Conservation (phyloP, 345 rosid species). For the Pugionium dolabratum region DNA sequence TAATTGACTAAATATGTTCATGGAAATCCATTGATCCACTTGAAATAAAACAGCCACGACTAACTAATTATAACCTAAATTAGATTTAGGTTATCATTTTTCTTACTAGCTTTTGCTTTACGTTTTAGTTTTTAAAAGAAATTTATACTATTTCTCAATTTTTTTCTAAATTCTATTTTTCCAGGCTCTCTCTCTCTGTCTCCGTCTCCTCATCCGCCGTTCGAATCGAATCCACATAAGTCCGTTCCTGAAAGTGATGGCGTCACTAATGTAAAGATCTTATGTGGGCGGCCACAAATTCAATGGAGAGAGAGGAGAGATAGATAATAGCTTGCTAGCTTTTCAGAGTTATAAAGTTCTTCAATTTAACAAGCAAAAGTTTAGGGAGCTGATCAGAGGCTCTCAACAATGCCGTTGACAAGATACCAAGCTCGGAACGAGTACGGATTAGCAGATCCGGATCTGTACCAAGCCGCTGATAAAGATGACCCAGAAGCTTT, state of each 20-base stretch:
- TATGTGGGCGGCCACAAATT: slow-evolving; percentile 24
- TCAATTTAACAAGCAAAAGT: slow-evolving; percentile 13
- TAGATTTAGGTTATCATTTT: too few species aligned
- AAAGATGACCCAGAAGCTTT: slow-evolving; percentile 96
- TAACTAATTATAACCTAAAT: too few species aligned
- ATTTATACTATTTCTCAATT: neutral
- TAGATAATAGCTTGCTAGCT: neutral
- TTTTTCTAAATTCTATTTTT: too few species aligned
- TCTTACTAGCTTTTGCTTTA: too few species aligned
- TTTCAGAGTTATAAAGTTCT: slow-evolving; percentile 11
- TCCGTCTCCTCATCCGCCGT: slow-evolving; percentile 27
- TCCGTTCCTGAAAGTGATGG: slow-evolving; percentile 27
- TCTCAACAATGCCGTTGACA: slow-evolving; percentile 74
- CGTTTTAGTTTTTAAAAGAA: neutral
- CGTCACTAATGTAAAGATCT: slow-evolving; percentile 8
- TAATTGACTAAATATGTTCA: too few species aligned
- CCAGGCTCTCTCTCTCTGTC: neutral
- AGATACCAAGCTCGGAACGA: slow-evolving; percentile 84
- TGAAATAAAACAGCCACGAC: too few species aligned
- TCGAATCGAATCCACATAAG: slow-evolving; percentile 31
- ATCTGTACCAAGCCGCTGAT: slow-evolving; percentile 76
- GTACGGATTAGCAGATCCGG: slow-evolving; percentile 93
- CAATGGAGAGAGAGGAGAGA: slow-evolving; percentile 31
- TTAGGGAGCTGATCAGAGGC: slow-evolving; percentile 15
- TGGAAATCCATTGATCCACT: too few species aligned